These are phyloP conservation scores for Lipomyces orientalis DNA, from an alignment of 805 yeast species.

Conservation along the genomic window DNA sequence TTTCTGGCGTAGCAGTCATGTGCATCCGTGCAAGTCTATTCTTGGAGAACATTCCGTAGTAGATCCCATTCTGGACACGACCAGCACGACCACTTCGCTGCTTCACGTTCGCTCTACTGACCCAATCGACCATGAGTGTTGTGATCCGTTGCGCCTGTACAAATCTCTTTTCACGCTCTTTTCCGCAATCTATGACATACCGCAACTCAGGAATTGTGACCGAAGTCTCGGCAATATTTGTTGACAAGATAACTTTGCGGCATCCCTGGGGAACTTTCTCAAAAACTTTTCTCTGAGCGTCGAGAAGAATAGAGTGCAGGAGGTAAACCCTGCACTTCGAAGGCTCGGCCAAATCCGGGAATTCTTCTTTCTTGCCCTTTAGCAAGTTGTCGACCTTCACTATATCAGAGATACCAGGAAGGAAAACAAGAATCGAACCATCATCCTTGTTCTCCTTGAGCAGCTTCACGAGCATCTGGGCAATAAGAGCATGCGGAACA, in stretches of 20 bases:
- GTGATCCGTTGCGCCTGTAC: conserved; percentile 77
- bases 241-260: conserved; percentile 79
- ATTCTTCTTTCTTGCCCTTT: not conserved
- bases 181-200: conserved; percentile 80
- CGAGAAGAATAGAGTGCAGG: conserved; percentile 36
- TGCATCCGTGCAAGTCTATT: conserved; percentile 11
- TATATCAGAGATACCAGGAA: conserved; percentile 39
- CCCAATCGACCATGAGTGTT: conserved; percentile 71
- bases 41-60: conserved; percentile 66
- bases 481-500: conserved; percentile 28
- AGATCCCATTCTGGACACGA: conserved; percentile 75
- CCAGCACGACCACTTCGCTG: conserved; percentile 88
- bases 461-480: conserved; percentile 24
- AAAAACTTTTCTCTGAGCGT: conserved; percentile 70
- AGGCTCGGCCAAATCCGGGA: conserved; percentile 1
- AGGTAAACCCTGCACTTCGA: conserved; percentile 22
- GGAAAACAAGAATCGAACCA: conserved; percentile 39
- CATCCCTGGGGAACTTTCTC: conserved; percentile 52
- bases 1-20: conserved; percentile 30
- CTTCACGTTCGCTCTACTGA: conserved; percentile 77
- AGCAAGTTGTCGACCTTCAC: conserved; percentile 16
- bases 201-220: conserved; percentile 80
- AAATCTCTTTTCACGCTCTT: conserved; percentile 76
- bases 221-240: conserved; percentile 90
- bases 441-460: conserved; percentile 8